phyloP scores from a whole-genome alignment of 805 yeast species.

The Lachancea sp. region DNA sequence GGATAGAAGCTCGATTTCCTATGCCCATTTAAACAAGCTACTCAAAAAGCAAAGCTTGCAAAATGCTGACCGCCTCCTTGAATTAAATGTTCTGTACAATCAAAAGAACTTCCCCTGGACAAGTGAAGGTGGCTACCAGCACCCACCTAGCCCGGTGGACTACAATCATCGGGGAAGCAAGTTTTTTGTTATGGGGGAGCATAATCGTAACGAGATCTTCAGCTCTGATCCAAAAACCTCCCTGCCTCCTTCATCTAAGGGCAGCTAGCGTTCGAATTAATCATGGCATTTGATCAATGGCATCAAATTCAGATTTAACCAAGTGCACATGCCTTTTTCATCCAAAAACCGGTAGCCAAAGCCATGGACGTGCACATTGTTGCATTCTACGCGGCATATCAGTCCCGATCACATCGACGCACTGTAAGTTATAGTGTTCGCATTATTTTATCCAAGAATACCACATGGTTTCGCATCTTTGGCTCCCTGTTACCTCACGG shows the following conservation, averaged over 20 bases:
- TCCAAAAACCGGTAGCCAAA: not conserved
- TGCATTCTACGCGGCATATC: no score
- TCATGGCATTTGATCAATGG: no score
- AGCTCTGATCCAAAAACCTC: slow-evolving; percentile 5
- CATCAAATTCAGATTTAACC: no score
- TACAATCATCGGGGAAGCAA: slow-evolving; percentile 5
- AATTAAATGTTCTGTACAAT: slow-evolving; percentile 2
- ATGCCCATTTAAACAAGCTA: not conserved
- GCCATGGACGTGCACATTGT: no score
- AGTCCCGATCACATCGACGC: no score
- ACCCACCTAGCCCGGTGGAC: slow-evolving; percentile 6
- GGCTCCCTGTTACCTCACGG: not conserved
- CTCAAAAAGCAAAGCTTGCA: slow-evolving; percentile 1
- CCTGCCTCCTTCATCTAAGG: not conserved
- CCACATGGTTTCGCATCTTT: not conserved
- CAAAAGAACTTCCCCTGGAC: slow-evolving; percentile 4
- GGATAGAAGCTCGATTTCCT: slow-evolving; percentile 6
- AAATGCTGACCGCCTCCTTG: slow-evolving; percentile 2
- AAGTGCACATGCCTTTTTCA: not conserved
- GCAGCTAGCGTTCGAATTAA: no score
- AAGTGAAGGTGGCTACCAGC: slow-evolving; percentile 7
- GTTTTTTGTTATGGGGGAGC: slow-evolving; percentile 8
- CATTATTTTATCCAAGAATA: no score
- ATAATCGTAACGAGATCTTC: slow-evolving; percentile 7
- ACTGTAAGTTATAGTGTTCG: no score